Conservation (phyloP, 805 yeast species). For the Lipomyces orientalis region DNA sequence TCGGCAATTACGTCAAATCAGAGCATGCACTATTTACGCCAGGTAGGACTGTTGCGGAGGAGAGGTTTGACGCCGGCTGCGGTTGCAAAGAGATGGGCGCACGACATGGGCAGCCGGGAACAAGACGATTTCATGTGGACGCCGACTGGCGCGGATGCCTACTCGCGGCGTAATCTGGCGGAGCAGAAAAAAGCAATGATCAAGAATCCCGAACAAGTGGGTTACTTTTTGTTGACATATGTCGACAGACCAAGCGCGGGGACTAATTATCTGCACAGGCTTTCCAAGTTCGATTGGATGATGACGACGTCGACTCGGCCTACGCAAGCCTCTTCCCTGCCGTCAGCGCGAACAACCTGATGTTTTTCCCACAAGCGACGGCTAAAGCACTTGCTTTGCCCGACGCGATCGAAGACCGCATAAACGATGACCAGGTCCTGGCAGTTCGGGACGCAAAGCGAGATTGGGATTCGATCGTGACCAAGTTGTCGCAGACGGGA, state of each 20-base stretch:
- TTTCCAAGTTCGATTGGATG: constrained; percentile 15
- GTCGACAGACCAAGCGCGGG: neutral
- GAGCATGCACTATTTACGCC: neutral
- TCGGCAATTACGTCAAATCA: neutral
- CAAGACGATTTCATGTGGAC: neutral
- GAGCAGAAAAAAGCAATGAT: neutral
- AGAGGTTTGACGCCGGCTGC: neutral
- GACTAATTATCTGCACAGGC: neutral
- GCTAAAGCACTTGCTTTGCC: constrained; percentile 29
- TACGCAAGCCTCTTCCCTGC: constrained; percentile 24
- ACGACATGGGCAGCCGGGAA: neutral
- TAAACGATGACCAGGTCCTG: constrained; percentile 30
- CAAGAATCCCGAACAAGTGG: neutral
- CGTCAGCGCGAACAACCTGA: constrained; percentile 8
- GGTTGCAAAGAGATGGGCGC: neutral
- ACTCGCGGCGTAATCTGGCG: neutral
- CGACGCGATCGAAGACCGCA: constrained; percentile 28
- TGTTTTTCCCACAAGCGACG: constrained; percentile 13
- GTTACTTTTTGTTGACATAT: neutral
- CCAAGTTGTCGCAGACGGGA: constrained; percentile 34
- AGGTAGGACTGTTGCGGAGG: neutral
- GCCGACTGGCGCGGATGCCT: neutral
- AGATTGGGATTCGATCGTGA: constrained; percentile 38
- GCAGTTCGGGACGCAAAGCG: constrained; percentile 25
- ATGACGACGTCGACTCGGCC: constrained; percentile 31